Evolutionary conservation across 768 basidiomycete genomes (phyloP).

Genomic region (Pulveroboletus sp.): DNA sequence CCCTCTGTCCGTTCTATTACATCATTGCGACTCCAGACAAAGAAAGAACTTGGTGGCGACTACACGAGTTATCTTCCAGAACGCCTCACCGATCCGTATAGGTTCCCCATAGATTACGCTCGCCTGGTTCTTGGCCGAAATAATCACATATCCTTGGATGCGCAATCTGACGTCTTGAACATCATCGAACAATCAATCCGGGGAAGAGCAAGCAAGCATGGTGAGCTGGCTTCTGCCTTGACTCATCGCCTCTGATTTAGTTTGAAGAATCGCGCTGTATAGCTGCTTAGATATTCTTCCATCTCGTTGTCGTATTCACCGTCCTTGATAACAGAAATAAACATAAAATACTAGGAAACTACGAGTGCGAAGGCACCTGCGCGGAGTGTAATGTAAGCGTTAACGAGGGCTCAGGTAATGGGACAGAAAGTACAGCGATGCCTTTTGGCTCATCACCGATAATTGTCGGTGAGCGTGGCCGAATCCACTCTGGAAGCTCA

Average conservation of each 20-base stretch:
- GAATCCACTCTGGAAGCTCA: slow-evolving; percentile 54
- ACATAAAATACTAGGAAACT: slow-evolving; percentile 26
- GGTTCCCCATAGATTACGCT: slow-evolving; percentile 40
- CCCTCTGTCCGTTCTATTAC: background rate
- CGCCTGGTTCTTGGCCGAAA: slow-evolving; percentile 40
- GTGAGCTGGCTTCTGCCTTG: slow-evolving; percentile 7
- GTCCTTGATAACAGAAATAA: slow-evolving; percentile 22
- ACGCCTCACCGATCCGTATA: slow-evolving; percentile 26
- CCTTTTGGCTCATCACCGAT: slow-evolving; percentile 7
- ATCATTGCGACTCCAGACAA: slow-evolving; percentile 22
- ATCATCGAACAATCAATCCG: slow-evolving; percentile 31
- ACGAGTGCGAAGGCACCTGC: slow-evolving; percentile 7
- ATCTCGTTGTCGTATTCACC: background rate
- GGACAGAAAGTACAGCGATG: background rate
- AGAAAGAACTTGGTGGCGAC: slow-evolving; percentile 45
- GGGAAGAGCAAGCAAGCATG: slow-evolving; percentile 5
- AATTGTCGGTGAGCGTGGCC: slow-evolving; percentile 18
- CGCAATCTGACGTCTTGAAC: slow-evolving; percentile 38
- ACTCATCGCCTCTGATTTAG: background rate
- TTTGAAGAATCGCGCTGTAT: background rate
- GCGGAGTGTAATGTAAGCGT: slow-evolving; percentile 13
- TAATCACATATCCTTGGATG: slow-evolving; percentile 38
- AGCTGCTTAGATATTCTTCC: slow-evolving; percentile 12
- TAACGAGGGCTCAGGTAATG: slow-evolving; percentile 2
- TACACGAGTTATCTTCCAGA: slow-evolving; percentile 45